Conservation (phyloP, 169 alveolate genomes). For the Miamiensis avidus region DNA sequence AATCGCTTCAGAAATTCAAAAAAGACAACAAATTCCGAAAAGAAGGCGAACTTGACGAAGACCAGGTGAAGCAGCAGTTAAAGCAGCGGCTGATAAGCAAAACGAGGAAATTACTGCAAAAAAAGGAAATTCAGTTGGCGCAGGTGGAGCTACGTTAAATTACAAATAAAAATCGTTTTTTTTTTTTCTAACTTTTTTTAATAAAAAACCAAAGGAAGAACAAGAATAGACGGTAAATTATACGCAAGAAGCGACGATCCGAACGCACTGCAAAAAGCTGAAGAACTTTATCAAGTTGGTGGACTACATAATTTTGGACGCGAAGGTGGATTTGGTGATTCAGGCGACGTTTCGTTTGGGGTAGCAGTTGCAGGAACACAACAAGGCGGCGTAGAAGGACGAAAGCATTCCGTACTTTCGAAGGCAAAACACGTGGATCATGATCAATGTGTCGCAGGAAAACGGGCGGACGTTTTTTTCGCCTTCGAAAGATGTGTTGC, state of each 20-base stretch:
- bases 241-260: background rate
- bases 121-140: too few relatives aligned
- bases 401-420: background rate
- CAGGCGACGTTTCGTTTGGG: background rate
- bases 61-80: too few relatives aligned
- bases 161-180: too few relatives aligned
- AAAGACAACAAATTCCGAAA: too few relatives aligned
- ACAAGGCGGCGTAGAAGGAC: background rate
- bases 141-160: too few relatives aligned
- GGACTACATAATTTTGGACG: background rate
- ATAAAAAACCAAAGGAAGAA: too few relatives aligned
- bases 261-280: background rate
- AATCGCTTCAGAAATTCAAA: background rate
- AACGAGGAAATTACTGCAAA: background rate
- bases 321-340: background rate
- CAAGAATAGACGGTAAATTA: background rate
- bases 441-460: background rate
- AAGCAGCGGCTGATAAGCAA: too few relatives aligned
- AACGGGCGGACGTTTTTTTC: background rate
- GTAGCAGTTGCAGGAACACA: background rate
- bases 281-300: background rate
- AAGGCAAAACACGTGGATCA: background rate
- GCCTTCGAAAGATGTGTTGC: background rate
- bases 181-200: too few relatives aligned
- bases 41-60: background rate